Base-by-base conservation (phyloP, 2,329 filamentous ascomycete species). In the Scedosporium apiospermum region DNA sequence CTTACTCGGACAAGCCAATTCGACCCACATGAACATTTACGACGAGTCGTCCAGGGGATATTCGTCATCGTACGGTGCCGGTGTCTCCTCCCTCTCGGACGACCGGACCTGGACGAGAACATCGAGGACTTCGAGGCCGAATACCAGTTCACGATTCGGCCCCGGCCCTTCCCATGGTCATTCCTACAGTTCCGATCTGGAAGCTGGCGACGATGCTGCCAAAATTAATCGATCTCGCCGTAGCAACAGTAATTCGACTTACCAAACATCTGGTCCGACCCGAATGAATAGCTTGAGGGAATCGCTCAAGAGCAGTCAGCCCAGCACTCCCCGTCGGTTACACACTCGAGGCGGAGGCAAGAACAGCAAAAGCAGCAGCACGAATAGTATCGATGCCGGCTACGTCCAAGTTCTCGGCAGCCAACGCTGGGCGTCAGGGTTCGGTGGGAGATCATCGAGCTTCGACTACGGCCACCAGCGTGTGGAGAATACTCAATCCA, bases 211-310 rank as follows among this genome's bases (percentile, higher is more conserved):
- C 68, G 82, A 86, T 70, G 74, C 78, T 18, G 82, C 79, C 69
- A 76, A 79, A 62, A 73, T 81, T 64, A 84, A 83, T 21, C 80
- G 84, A 59, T 83, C 85, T 14, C 84, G 88, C 64, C 84, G 90
- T 64, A 95, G 90, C 76, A 91, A 92, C 71, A 93, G 89, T 78
- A 89, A 87, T 72, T 90, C 89, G 42, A 90, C 87, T 71, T 87
- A 88, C 68, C 84, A 83, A 67, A 53, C 30, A 18, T 76, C 82
- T 9, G 79, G 78, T 53, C 75, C 87, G 60, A 80, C 80, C 55
- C 82, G 84, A 65, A 82, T 88, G 69, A 87, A 87, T 70, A 89
- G 84, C 72, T 77, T 85, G 69, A 83, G 82, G 62, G 81, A 83
- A 67, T 71, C 74, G 26, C 73, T 74, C 44, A 72, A 69, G 63